These are phyloP conservation scores for Coix lacrymajobi DNA, from an alignment of 176 grass and related monocot genomes.

Conservation along the genomic window DNA sequence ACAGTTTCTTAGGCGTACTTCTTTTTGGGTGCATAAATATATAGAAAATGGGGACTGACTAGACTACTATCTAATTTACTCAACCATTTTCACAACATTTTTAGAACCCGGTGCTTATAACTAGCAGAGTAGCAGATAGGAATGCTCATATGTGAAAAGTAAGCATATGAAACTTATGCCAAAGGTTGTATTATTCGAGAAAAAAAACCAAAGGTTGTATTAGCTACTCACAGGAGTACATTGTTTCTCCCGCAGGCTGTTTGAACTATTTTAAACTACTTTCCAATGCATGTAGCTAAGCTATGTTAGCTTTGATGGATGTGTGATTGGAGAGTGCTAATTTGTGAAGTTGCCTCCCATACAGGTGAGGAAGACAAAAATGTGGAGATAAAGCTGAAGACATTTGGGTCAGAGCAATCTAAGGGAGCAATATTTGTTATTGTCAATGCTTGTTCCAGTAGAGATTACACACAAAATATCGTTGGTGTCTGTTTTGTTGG, in stretches of 20 bases:
- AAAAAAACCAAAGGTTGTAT: neutral
- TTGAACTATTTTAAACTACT: conserved; percentile 20
- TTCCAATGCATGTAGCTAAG: neutral
- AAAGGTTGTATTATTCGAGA: neutral
- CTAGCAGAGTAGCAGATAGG: neutral
- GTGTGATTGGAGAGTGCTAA: neutral
- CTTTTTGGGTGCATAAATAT: neutral
- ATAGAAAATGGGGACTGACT: neutral
- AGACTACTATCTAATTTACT: neutral
- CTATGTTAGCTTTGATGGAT: neutral
- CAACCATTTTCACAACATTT: neutral
- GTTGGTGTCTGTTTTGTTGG: conserved; percentile 88
- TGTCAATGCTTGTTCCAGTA: conserved; percentile 93
- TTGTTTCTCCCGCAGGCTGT: neutral
- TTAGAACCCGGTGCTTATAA: neutral
- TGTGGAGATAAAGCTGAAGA: conserved; percentile 97
- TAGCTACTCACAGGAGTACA: neutral
- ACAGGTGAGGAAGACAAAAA: conserved; percentile 99
- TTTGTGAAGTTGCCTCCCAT: conserved; percentile 32
- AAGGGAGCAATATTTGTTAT: conserved; percentile 76
- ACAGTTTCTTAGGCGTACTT: neutral
- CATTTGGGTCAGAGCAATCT: conserved; percentile 70
- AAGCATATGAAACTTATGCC: neutral
- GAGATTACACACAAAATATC: conserved; percentile 78
- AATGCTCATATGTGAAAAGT: conserved; percentile 10